Base-by-base conservation (phyloP, 345 rosid genomes). In the Acer yangbiense region DNA sequence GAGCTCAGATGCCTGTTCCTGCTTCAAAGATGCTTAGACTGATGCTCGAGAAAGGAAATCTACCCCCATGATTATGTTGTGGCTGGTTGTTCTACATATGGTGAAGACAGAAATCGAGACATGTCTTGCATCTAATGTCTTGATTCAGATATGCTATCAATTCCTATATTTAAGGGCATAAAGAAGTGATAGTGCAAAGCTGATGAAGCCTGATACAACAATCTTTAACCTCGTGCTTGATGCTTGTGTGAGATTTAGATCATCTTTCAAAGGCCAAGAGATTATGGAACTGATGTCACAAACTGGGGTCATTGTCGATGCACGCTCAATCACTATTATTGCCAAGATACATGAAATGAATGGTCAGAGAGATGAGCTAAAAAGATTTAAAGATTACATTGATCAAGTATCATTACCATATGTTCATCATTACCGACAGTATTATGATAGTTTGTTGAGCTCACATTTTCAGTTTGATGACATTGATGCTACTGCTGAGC, bases 171-270 rank as follows among this genome's bases (percentile, higher is more conserved):
- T 61, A 18, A 79, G 68, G 66, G 75, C 44, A 9, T 72, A 52
- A 35, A 87, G 73, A 76, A 85, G 32, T 48, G 27, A 74, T 46
- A 11, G 29, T 11, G 71, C 44, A 41, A 85, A 87, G 83, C 77
- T 83, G 76, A 32, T 77, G 71, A 92, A 87, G 85, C 93, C 90
- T 67, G 90, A 90, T 86, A 87, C 94, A 20, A 68, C 84, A 74
- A 81, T 86, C 73, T 95, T 91, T 83, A 95, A 94, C 84, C 89
- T 92, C 32, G 90, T 92, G 57, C 91, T 95, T 18, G 82, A 89
- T 83, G 93, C 91, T 76, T 94, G 94, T 85, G 91, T 88, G 80
- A 89, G 86, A 80, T 92, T 87, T 73, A 85, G 82, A 32, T 90
- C 76, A 25, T 81, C 92, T 81, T 85, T 92, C 48, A 96, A 88